Evolutionary conservation across 2,329 filamentous ascomycete species (phyloP).

Genomic region (Fusarium sp.): DNA sequence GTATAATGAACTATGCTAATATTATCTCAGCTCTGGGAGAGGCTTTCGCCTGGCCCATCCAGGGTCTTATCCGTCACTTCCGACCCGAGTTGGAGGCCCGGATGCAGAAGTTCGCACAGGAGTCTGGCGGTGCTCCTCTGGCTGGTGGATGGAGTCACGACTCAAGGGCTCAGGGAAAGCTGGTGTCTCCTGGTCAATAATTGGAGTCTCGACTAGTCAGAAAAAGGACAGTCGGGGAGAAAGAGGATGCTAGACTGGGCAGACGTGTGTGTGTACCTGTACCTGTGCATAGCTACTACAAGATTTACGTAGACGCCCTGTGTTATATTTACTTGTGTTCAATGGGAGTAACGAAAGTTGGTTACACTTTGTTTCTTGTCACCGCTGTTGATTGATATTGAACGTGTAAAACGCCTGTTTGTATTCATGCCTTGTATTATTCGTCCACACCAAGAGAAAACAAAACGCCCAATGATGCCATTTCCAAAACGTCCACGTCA

Average conservation of each 20-base stretch:
- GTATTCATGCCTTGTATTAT: neutral
- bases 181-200: constrained; percentile 92
- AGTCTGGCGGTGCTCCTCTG: constrained; percentile 77
- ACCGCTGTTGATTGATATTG: neutral
- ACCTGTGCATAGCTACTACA: constrained; percentile 42
- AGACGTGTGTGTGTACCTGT: constrained; percentile 42
- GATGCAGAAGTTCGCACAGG: constrained; percentile 81
- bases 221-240: constrained; percentile 25
- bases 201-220: constrained; percentile 28
- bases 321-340: constrained; percentile 45
- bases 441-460: neutral
- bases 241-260: constrained; percentile 27
- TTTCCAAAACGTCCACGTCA: neutral
- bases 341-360: constrained; percentile 26
- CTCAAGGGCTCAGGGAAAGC: constrained; percentile 79
- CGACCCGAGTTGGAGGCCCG: constrained; percentile 93
- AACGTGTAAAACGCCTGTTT: neutral
- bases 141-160: constrained; percentile 90
- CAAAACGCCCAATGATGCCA: neutral
- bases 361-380: neutral
- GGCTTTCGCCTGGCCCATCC: constrained; percentile 98
- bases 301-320: constrained; percentile 42
- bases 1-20: constrained; percentile 42
- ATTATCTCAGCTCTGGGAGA: constrained; percentile 79
- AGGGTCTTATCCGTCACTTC: constrained; percentile 98